Evolutionary conservation across 805 yeast genomes (phyloP), one percentile per base, ranked within the genome.

Genomic region (Pichia cephalocereana): DNA sequence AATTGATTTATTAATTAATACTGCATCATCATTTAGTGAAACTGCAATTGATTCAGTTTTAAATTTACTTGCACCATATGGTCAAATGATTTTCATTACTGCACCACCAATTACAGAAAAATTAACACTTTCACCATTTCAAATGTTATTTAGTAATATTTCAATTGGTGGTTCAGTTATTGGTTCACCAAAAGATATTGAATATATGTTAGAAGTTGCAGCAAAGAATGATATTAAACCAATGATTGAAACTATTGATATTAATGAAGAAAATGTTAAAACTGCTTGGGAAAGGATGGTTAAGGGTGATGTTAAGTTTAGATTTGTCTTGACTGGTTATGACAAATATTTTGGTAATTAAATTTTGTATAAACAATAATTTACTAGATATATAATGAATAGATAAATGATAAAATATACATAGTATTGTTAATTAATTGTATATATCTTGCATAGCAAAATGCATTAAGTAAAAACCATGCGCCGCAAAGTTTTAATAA

Each of bases 171-270:
- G 64, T 47, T 62, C 71, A 40, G 56, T 43, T 23, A 60, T 75
- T 52, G 82, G 82, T 36, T 65, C 75, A 44, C 69, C 68, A 53
- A 52, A 56, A 11, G 81, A 77, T 58, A 72, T 74, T 41, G 57
- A 63, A 36, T 69, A 70, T 44, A 70, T 77, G 75, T 65, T 78
- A 55, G 56, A 72, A 26, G 50, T 78, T 46, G 78, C 77, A 31
- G 72, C 73, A 8, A 65, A 75, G 42, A 60, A 75, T 40, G 62
- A 69, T 30, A 62, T 77, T 51, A 69, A 69, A 53, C 75, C 79
- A 27, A 73, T 77, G 80, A 63, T 76, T 46, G 81, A 77, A 63
- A 71, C 69, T 37, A 59, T 77, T 30, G 77, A 74, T 30, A 70
- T 77, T 42, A 60, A 62, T 49, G 79, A 67, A 54, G 68, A 62